These are phyloP conservation scores for Daldinia grandis DNA, from an alignment of 495 filamentous ascomycete genomes.

Conservation along the genomic window DNA sequence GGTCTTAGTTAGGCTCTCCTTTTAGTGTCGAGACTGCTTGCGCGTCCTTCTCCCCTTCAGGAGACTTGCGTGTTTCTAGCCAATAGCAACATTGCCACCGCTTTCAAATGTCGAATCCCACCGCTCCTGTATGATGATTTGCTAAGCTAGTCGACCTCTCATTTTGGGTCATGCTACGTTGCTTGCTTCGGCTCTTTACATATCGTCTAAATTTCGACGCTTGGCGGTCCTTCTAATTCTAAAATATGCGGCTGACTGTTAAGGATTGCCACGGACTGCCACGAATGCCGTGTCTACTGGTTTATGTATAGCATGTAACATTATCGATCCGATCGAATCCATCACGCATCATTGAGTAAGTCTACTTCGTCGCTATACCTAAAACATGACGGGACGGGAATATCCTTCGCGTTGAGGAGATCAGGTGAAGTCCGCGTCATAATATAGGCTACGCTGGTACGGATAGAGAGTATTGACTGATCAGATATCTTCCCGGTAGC, in stretches of 20 bases:
- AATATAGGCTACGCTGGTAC: constrained; percentile 2
- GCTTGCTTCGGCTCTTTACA: constrained; percentile 42
- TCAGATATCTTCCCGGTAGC: not conserved
- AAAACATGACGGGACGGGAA: constrained; percentile 4
- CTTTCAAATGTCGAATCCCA: constrained; percentile 38
- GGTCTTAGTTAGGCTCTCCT: constrained; percentile 29
- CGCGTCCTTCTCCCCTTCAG: constrained; percentile 38
- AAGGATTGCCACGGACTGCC: constrained; percentile 27
- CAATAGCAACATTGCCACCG: constrained; percentile 37
- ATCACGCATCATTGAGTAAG: constrained; percentile 7
- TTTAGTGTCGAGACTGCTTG: constrained; percentile 41
- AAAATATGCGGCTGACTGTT: constrained; percentile 31
- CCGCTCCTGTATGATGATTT: constrained; percentile 34
- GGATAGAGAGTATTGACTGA: not conserved
- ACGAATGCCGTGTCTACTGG: constrained; percentile 17
- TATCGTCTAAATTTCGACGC: constrained; percentile 28
- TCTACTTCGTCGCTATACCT: constrained; percentile 21
- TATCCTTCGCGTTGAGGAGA: constrained; percentile 4
- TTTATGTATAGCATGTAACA: constrained; percentile 36
- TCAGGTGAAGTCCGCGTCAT: constrained; percentile 13
- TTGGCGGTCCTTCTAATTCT: constrained; percentile 38
- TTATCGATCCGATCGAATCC: constrained; percentile 20
- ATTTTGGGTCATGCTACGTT: constrained; percentile 42
- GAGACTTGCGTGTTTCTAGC: constrained; percentile 41
- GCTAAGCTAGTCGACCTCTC: constrained; percentile 32